Conservation (phyloP, 257 asterid species). For the Solanum boliviense region DNA sequence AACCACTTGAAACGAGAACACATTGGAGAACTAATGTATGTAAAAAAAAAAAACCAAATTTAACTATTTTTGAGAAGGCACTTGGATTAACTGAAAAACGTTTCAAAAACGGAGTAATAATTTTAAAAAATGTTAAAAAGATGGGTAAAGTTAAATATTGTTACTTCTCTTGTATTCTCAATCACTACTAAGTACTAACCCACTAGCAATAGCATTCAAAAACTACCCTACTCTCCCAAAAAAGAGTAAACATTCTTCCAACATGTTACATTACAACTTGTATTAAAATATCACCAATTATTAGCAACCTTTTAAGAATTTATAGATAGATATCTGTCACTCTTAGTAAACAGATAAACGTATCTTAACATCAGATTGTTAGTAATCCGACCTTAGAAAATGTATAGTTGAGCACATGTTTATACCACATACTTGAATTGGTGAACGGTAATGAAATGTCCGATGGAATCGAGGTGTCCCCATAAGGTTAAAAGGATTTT, state of each 20-base stretch:
- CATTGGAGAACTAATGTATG: background rate
- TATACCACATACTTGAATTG: background rate
- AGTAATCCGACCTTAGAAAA: background rate
- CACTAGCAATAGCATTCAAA: background rate
- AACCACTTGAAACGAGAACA: background rate
- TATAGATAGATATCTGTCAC: background rate
- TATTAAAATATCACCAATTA: background rate
- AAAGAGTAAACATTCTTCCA: background rate
- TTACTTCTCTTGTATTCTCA: background rate
- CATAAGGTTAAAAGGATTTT: background rate
- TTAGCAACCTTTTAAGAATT: background rate
- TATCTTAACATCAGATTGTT: background rate
- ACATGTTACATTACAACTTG: background rate
- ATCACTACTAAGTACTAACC: background rate
- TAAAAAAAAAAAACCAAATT: background rate
- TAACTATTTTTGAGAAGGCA: background rate
- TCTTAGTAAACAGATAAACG: background rate
- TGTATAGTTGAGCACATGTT: too few species aligned
- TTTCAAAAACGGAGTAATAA: background rate
- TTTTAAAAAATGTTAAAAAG: background rate
- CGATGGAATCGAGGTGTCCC: background rate
- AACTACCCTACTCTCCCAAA: background rate
- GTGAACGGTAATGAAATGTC: background rate
- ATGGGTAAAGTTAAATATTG: background rate
- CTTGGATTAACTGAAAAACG: background rate